phyloP scores from a whole-genome alignment of 2,329 filamentous ascomycete genomes.

The Colletotrichum lindemuthianum region DNA sequence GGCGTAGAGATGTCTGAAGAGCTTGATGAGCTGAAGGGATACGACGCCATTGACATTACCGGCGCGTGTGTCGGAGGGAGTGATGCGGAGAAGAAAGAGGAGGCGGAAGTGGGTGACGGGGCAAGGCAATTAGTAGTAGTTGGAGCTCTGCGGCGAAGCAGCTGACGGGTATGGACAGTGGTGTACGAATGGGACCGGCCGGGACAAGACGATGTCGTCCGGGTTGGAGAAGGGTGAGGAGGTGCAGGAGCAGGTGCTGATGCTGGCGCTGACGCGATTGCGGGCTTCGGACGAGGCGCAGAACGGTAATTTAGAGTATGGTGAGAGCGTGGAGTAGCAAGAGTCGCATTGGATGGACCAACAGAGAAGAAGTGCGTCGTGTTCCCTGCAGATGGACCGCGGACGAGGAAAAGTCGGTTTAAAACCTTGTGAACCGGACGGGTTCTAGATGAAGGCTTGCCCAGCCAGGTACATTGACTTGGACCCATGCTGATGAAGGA shows the following conservation, averaged over 20 bases:
- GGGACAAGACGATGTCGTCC: slow-evolving; percentile 15
- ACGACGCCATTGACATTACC: slow-evolving; percentile 38
- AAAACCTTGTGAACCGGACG: slow-evolving; percentile 39
- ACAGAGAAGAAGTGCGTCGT: slow-evolving; percentile 29
- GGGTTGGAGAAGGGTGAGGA: slow-evolving; percentile 13
- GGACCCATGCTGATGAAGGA: slow-evolving; percentile 30
- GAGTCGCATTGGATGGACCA: slow-evolving; percentile 33
- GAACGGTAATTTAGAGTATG: slow-evolving; percentile 34
- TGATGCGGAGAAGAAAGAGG: slow-evolving; percentile 36
- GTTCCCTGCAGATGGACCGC: slow-evolving; percentile 36
- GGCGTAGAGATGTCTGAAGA: slow-evolving; percentile 64
- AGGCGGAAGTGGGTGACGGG: slow-evolving; percentile 33
- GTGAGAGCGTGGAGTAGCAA: slow-evolving; percentile 33
- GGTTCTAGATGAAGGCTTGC: slow-evolving; percentile 29
- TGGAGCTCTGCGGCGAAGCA: slow-evolving; percentile 31
- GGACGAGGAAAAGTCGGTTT: slow-evolving; percentile 48
- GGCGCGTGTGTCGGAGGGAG: slow-evolving; percentile 34
- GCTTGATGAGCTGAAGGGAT: slow-evolving; percentile 57
- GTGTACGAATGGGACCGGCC: slow-evolving; percentile 32
- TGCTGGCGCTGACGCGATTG: slow-evolving; percentile 1
- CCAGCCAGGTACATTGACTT: slow-evolving; percentile 34
- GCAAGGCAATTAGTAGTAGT: slow-evolving; percentile 35
- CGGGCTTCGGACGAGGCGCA: slow-evolving; percentile 29
- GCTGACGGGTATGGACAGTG: slow-evolving; percentile 22
- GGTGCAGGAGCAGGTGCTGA: not conserved